Evolutionary conservation across 768 basidiomycete species (phyloP), one percentile per base, ranked within the genome.

Genomic region (Cytidiella melzeri): DNA sequence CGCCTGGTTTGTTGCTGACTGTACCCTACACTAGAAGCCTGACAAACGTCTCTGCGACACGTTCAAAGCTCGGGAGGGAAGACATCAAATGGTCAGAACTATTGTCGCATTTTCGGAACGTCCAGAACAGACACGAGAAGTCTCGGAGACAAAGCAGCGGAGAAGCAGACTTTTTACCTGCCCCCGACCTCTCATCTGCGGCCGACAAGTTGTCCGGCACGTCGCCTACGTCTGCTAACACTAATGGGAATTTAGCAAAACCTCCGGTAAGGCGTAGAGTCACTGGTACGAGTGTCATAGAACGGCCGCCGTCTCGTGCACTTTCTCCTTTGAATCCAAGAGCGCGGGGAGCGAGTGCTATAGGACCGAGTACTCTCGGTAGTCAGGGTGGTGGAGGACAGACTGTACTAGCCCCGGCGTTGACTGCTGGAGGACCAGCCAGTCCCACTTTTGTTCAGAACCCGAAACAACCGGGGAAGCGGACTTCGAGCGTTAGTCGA

Each of bases 61-160:
- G 92, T 20, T 86, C 91, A 3, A 95, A 95, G 64, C 61, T 84
- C 0, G 72, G 76, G 3, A 79, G 88, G 21, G 92, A 90, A 38
- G 92, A 96, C 46, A 96, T 99, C 64, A 97, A 96, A 63, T 99
- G 96, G 96, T 84, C 85, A 61, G 96, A 98, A 53, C 76, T 99
- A 0, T 77, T 98, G 9, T 75, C 77, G 3, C 96, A 99, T 65
- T 99, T 99, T 73, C 84, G 94, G 15, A 71, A 79, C 0, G 83
- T 96, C 1, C 96, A 99, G 66, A 74, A 77, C 27, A 87, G 83
- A 57, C 94, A 98, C 62, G 94, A 98, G 69, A 94, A 93, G 62
- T 81, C 92, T 3, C 80, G 93, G 24, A 74, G 94, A 30, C 84
- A 81, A 55, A 80, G 83, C 0, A 69, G 85, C 5, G 87, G 86